phyloP scores from a whole-genome alignment of 1,284 basidiomycete genomes.

The Phylloboletellus chloephorus region DNA sequence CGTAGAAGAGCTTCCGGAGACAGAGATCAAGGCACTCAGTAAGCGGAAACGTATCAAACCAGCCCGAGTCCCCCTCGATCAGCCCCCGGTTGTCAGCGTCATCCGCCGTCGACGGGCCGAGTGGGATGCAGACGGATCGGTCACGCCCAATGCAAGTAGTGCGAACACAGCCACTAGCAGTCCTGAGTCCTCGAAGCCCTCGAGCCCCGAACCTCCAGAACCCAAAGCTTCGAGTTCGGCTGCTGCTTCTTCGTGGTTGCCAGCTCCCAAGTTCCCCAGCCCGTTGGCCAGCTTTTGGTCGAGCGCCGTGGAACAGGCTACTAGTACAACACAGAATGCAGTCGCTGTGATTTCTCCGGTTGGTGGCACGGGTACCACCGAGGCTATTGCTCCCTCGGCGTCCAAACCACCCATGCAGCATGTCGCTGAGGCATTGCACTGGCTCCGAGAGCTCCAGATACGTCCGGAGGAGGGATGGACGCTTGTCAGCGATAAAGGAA shows the following conservation, averaged over 20 bases:
- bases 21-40: conserved; percentile 80
- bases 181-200: conserved; percentile 26
- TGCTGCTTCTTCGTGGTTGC: conserved; percentile 36
- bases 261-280: conserved; percentile 60
- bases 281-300: conserved; percentile 70
- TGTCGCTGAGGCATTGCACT: conserved; percentile 74
- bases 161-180: conserved; percentile 21
- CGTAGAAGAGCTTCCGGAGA: conserved; percentile 83
- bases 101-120: conserved; percentile 65
- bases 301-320: conserved; percentile 68
- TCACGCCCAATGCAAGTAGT: conserved; percentile 11
- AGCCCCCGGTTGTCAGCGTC: conserved; percentile 75
- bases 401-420: conserved; percentile 68
- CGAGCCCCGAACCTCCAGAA: conserved; percentile 20
- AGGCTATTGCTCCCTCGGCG: conserved; percentile 42
- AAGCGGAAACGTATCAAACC: conserved; percentile 88
- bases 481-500: conserved; percentile 73
- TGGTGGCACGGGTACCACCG: conserved; percentile 30
- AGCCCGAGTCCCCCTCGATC: conserved; percentile 84
- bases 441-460: conserved; percentile 71
- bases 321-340: conserved; percentile 64
- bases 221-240: conserved; percentile 6
- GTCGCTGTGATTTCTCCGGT: conserved; percentile 66
- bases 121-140: conserved; percentile 46
- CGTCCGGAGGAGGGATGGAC: conserved; percentile 72